These are phyloP conservation scores for Globisporangium okanoganense DNA, from an alignment of 352 stramenopile species.

Conservation along the genomic window DNA sequence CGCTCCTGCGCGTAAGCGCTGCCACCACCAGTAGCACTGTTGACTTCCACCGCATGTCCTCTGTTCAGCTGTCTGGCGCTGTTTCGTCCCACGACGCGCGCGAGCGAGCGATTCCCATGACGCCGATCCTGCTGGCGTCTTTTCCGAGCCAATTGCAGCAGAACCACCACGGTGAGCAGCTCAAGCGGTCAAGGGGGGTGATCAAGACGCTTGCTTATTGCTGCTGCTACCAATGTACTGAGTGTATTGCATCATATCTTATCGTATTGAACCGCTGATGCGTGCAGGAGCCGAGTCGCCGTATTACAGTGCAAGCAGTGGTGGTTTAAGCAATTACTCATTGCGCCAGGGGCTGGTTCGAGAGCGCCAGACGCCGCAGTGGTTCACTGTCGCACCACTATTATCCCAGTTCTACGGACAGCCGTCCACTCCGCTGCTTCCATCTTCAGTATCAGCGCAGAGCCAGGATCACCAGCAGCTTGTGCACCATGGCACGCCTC, in stretches of 20 bases:
- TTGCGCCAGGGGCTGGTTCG: background rate
- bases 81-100: background rate
- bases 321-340: background rate
- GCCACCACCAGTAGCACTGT: background rate
- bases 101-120: conserved; percentile 6
- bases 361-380: conserved; percentile 14
- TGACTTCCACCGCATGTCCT: background rate
- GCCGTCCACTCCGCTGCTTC: background rate
- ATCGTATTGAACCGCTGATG: background rate
- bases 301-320: background rate
- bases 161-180: background rate
- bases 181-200: no score
- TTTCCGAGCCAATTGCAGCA: conserved; percentile 2
- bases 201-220: background rate
- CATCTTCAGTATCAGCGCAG: background rate
- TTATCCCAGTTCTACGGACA: conserved; percentile 14
- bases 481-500: background rate
- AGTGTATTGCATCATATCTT: background rate
- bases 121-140: conserved; percentile 5
- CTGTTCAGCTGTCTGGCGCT: background rate
- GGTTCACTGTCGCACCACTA: conserved; percentile 15
- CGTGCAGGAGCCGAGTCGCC: background rate
- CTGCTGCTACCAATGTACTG: background rate
- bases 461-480: background rate
- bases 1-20: conserved; percentile 1